Evolutionary conservation across 2,329 filamentous ascomycete species (phyloP).

Genomic region (Didymella pinodella): DNA sequence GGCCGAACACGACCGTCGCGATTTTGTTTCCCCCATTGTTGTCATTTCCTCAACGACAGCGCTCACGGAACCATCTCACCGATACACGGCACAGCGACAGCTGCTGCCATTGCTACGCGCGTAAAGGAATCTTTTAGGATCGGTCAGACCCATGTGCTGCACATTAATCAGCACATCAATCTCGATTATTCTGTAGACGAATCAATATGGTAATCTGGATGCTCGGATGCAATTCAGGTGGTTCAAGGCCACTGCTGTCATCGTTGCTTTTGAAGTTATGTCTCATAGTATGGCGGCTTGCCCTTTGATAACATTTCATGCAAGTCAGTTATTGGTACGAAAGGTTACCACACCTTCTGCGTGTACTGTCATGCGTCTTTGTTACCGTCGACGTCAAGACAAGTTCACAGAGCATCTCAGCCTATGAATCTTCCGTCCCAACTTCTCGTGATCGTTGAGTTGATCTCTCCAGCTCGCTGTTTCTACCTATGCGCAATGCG

Average conservation of each 20-base stretch:
- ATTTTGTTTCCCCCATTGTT: not conserved
- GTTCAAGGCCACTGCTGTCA: not conserved
- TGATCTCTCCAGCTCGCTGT: not conserved
- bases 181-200: not conserved
- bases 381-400: not conserved
- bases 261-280: not conserved
- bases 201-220: not conserved
- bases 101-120: not conserved
- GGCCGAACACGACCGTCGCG: not conserved
- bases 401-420: not conserved
- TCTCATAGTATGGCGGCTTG: not conserved
- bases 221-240: not conserved
- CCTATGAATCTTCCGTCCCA: not conserved
- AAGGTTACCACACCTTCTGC: not conserved
- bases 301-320: not conserved
- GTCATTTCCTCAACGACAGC: not conserved
- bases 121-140: not conserved
- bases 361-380: not conserved
- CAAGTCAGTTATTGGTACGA: not conserved
- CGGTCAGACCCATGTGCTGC: not conserved
- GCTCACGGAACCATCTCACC: conserved; percentile 1
- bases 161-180: not conserved
- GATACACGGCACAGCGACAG: not conserved
- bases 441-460: not conserved
- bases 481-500: not conserved